Evolutionary conservation across 1,284 basidiomycete species (phyloP).

Genomic region (Ustilago cynodontis): DNA sequence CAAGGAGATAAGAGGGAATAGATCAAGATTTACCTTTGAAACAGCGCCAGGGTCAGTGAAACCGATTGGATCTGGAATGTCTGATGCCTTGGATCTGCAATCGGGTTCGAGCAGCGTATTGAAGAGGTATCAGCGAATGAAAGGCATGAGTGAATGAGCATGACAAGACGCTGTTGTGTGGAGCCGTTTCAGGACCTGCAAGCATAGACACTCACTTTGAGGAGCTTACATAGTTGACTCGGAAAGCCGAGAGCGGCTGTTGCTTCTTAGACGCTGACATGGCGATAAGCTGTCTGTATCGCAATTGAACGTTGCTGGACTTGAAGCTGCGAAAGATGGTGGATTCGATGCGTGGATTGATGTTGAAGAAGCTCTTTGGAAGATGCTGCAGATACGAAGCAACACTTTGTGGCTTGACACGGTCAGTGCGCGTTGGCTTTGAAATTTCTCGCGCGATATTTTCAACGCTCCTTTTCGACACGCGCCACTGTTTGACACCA

Average conservation of each 20-base stretch:
- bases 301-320: no score
- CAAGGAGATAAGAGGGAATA: neutral
- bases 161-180: neutral
- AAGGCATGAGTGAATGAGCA: neutral
- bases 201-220: constrained; percentile 32
- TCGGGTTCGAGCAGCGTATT: neutral
- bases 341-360: neutral
- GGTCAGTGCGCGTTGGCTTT: constrained; percentile 38
- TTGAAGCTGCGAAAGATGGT: neutral
- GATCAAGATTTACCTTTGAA: constrained; percentile 30
- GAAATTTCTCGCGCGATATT: constrained; percentile 30
- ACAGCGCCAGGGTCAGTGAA: constrained; percentile 42
- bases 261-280: constrained; percentile 8
- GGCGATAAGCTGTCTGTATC: neutral
- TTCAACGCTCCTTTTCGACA: neutral
- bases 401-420: neutral
- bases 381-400: neutral
- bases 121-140: neutral
- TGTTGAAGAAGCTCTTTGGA: constrained; percentile 22
- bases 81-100: constrained; percentile 32
- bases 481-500: neutral
- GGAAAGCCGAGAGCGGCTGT: constrained; percentile 41
- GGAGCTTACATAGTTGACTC: constrained; percentile 44
- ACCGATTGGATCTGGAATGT: constrained; percentile 37
- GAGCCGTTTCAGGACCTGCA: neutral